Base-by-base conservation (phyloP, 371 early-diverging fungal genomes). In the Nematocida sp. region DNA sequence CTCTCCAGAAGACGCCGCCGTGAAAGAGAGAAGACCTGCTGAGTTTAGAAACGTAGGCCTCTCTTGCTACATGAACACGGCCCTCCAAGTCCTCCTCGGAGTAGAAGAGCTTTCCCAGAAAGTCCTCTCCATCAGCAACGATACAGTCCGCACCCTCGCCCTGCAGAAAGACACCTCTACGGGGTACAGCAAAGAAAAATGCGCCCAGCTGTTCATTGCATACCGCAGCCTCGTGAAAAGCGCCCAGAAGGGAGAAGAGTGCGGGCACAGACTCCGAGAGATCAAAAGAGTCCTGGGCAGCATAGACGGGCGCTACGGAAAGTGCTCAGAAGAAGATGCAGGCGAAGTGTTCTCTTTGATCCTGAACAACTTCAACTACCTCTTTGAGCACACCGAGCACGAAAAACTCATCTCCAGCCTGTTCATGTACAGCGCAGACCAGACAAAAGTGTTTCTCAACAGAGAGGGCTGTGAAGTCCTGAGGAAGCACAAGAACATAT, bases 41-140 rank as follows among this genome's bases (percentile, higher is more conserved):
- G 74, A 57, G 50, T 70, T 70, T 29, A 57, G 74, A 41, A 70
- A 70, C 46, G 58, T 70, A 17, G 74, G 74, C 7, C 53, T 70
- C 7, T 45, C 62, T 25, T 70, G 74, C 48, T 70, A 70, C 57
- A 70, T 70, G 74, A 70, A 70, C 53, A 70, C 74, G 31, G 74
- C 74, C 13, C 74, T 70, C 23, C 74, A 70, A 43, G 62, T 70
- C 2, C 63, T 70, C 15, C 48, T 70, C 27, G 74, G 74, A 17
- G 74, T 70, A 1, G 40, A 34, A 19, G 74, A 70, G 38, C 74
- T 70, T 5, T 70, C 74, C 19, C 25, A 46, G 4, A 41, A 32
- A 29, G 37, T 70, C n/a, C 51, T 50, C 15, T 31, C 32, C 21
- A 60, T 70, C n/a, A 46, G 31, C 38, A 25, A n/a, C 7, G 36